Base-by-base conservation (phyloP, 495 filamentous ascomycete genomes). In the Symbiotaphrina buchneri region DNA sequence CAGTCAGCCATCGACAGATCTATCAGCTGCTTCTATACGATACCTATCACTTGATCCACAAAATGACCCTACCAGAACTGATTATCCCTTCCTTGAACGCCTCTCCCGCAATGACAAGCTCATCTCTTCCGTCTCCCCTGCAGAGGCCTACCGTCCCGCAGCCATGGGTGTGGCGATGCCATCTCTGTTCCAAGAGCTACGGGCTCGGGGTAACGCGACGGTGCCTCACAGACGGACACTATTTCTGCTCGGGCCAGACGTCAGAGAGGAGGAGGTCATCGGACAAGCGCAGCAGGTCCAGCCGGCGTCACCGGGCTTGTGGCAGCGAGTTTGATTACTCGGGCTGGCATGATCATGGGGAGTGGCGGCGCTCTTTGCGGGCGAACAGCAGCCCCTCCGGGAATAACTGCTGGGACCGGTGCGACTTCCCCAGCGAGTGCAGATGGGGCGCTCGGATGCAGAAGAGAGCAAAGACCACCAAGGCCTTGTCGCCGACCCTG, bases 141-240 rank as follows among this genome's bases (percentile, higher is more conserved):
- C n/a, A n/a, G n/a, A n/a, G n/a, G n/a, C n/a, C n/a, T n/a, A n/a
- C n/a, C n/a, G n/a, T n/a, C n/a, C 31, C 31, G 31, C n/a, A 23
- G 31, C 17, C 23, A 1, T 37, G 34, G 34, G 24, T 35, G 6
- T 37, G 34, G 34, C 33, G 18, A 5, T 37, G 34, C 16, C 34
- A 37, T 22, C 18, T 4, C 10, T 37, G 34, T 18, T 17, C 18
- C 5, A 22, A 16, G 17, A 34, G 28, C n/a, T 37, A 37, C 28
- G 10, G n/a, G 7, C 32, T 37, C 10, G 34, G 16, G 10, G 34
- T 33, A 15, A 37, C 34, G 3, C 34, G 34, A 3, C 34, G 34
- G 8, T 37, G 34, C 25, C 18, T 37, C 17, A 25, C 33, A 35
- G 34, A 37, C 13, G 34, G 34, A 25, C 34, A 37, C 11, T 20